These are phyloP conservation scores for Metarhizium brunneum DNA, from an alignment of 2,329 filamentous ascomycete genomes.

Conservation along the genomic window DNA sequence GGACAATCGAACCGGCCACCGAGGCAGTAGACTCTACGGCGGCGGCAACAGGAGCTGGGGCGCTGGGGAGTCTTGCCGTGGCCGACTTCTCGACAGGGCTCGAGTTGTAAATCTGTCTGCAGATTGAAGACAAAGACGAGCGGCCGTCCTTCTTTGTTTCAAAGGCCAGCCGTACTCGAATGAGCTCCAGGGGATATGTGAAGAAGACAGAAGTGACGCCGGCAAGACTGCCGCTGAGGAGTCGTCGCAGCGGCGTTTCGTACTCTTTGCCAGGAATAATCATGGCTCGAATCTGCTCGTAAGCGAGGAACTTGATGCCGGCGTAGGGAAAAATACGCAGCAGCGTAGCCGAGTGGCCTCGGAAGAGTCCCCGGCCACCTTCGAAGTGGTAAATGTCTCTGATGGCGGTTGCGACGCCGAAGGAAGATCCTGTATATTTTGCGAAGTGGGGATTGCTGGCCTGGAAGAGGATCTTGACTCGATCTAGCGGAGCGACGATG, in stretches of 20 bases:
- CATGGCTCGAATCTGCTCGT: constrained; percentile 82
- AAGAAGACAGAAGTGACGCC: constrained; percentile 90
- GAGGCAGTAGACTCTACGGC: constrained; percentile 32
- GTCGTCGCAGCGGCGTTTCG: constrained; percentile 71
- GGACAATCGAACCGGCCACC: constrained; percentile 36
- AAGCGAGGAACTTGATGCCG: constrained; percentile 94
- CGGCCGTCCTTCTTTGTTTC: constrained; percentile 72
- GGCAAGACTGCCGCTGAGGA: constrained; percentile 64
- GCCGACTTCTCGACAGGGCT: constrained; percentile 34
- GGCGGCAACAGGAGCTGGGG: constrained; percentile 21
- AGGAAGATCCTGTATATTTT: constrained; percentile 87
- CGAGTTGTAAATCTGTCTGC: constrained; percentile 80
- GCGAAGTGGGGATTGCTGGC: constrained; percentile 87
- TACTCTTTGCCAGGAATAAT: constrained; percentile 63
- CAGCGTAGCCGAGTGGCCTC: constrained; percentile 89
- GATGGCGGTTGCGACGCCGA: constrained; percentile 73
- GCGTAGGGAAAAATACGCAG: constrained; percentile 95
- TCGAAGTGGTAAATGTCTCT: constrained; percentile 71
- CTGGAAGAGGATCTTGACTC: constrained; percentile 98
- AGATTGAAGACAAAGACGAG: constrained; percentile 66
- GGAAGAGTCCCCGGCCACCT: constrained; percentile 70
- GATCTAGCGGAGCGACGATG: constrained; percentile 86
- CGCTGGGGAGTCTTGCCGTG: constrained; percentile 18
- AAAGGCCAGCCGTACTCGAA: constrained; percentile 86
- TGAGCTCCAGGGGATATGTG: constrained; percentile 90